Conservation (phyloP, 2,329 filamentous ascomycete genomes). For the Pestalotiopsis fici region DNA sequence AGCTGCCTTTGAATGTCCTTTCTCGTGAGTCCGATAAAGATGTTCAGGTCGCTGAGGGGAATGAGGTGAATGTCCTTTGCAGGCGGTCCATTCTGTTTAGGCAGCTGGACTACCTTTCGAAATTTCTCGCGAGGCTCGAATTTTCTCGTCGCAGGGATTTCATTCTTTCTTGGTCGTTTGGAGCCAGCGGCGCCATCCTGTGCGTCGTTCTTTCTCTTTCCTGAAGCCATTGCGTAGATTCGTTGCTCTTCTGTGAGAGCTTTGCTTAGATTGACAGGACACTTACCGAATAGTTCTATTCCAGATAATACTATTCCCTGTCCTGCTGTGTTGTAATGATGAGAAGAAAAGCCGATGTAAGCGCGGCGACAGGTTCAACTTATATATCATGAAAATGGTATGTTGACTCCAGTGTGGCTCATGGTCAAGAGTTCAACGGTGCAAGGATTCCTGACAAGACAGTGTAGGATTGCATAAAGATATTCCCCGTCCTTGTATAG, state of each 20-base stretch:
- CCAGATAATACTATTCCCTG: neutral
- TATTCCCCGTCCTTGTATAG: neutral
- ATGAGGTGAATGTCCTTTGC: neutral
- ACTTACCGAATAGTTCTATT: neutral
- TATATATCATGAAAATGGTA: neutral
- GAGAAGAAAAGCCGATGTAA: neutral
- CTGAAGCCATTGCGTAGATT: neutral
- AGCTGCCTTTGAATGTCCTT: neutral
- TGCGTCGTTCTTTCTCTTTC: neutral
- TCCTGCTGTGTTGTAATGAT: neutral
- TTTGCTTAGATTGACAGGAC: no score
- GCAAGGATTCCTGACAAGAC: neutral
- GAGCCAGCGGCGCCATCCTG: neutral
- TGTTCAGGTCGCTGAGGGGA: neutral
- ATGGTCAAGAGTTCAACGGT: neutral
- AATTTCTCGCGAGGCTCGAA: neutral
- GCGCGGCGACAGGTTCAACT: neutral
- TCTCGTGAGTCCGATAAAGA: neutral
- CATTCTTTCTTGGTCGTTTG: neutral
- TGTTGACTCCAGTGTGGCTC: neutral
- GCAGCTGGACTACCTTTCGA: neutral
- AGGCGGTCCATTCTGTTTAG: neutral
- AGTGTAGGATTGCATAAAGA: neutral
- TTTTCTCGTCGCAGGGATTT: neutral
- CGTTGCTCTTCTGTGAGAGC: no score